Base-by-base conservation (phyloP, 495 filamentous ascomycete species). In the Hyaloscypha finlandica region DNA sequence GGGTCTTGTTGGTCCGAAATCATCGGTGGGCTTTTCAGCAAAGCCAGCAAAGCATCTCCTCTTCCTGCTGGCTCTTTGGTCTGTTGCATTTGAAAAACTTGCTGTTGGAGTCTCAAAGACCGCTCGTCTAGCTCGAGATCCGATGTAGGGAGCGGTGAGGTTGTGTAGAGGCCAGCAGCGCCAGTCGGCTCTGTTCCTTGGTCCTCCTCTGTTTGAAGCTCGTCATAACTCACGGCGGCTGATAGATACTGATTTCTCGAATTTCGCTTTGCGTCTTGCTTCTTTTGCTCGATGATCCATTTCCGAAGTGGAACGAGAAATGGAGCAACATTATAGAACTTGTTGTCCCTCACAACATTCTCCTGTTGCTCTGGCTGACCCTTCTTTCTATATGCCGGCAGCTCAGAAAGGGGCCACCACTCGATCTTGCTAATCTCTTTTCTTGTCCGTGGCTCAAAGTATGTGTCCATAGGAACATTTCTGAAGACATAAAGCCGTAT, bases 241-340 rank as follows among this genome's bases (percentile, higher is more conserved):
- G 70, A 57, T 1, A 69, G 56, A 60, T 77, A 69, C 57, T 76
- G 63, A 63, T 72, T 72, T 57, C 64, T 71, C 19, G 68, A 71
- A 51, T 66, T 70, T 56, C 76, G 79, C 68, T 77, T 77, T 4
- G 74, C 77, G 72, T 91, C 90, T 52, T 83, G 79, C 77, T 86
- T 92, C 81, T 84, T 91, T 81, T 95, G 92, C 73, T 89, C 85
- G 14, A 87, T 77, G 32, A 97, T 93, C 95, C 95, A 99, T 74
- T 92, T 92, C 75, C 93, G 94, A 54, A 99, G 77, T 22, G 84
- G 92, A 39, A 84, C 85, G 67, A 99, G 80, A 74, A 99, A 98
- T 0, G 95, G 94, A 2, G 92, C 93, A 20, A 99, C 95, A 93
- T 97, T 97, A 77, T 97, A 98, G 74, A 97, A 98, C 73, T 92